These are phyloP conservation scores for Primulina tabacum DNA, from an alignment of 257 asterid species.

Conservation along the genomic window DNA sequence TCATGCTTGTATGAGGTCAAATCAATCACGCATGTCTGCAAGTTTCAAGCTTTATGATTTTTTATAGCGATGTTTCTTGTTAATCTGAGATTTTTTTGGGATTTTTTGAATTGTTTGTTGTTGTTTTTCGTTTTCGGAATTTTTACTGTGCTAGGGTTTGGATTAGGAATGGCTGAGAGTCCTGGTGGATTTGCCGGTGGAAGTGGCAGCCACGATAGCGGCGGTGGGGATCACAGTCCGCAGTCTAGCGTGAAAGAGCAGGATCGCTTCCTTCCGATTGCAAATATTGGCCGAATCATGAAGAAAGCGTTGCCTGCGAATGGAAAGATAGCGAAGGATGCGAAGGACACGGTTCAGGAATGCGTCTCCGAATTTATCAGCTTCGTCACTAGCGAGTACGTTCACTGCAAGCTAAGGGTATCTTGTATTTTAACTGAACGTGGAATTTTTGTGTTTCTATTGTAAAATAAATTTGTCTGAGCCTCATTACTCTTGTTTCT, in stretches of 20 bases:
- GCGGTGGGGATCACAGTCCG: slow-evolving; percentile 75
- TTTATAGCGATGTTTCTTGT: neutral
- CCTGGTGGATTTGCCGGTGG: slow-evolving; percentile 47
- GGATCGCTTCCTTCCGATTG: slow-evolving; percentile 69
- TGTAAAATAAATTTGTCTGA: too few species aligned
- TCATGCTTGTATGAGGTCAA: neutral
- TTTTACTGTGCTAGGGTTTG: slow-evolving; percentile 44
- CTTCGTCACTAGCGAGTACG: slow-evolving; percentile 78
- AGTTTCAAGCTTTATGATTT: neutral
- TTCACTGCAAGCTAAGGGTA: neutral
- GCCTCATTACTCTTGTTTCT: too few species aligned
- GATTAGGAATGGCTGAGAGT: slow-evolving; percentile 42
- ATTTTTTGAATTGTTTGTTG: neutral
- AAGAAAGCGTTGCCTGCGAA: slow-evolving; percentile 71
- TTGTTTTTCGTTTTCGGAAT: neutral
- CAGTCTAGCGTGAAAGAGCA: slow-evolving; percentile 62
- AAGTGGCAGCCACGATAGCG: slow-evolving; percentile 49
- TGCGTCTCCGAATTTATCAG: slow-evolving; percentile 76
- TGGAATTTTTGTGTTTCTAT: too few species aligned
- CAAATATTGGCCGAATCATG: slow-evolving; percentile 73
- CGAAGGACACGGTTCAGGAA: slow-evolving; percentile 75
- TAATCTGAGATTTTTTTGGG: neutral
- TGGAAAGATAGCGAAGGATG: slow-evolving; percentile 72
- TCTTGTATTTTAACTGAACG: too few species aligned
- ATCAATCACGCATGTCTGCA: neutral